These are phyloP conservation scores for Emericellopsis cladophorae DNA, from an alignment of 2,329 filamentous ascomycete genomes.

Conservation along the genomic window DNA sequence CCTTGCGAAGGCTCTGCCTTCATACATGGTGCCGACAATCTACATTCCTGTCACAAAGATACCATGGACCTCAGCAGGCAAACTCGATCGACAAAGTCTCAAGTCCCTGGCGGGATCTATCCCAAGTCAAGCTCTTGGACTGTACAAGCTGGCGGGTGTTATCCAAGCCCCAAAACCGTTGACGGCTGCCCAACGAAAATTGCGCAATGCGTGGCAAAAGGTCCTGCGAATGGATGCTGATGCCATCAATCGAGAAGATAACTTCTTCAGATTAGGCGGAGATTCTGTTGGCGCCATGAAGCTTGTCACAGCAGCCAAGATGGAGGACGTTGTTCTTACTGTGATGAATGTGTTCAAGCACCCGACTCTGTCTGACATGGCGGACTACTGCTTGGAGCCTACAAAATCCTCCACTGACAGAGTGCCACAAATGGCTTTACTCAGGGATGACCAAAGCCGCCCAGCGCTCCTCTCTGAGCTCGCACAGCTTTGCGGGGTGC, in stretches of 20 bases:
- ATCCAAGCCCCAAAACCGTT: neutral
- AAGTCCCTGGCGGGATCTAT: neutral
- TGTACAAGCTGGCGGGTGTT: neutral
- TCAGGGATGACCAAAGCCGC: neutral
- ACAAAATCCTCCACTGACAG: neutral
- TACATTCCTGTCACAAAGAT: slow-evolving; percentile 1
- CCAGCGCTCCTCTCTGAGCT: neutral
- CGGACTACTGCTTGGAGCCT: slow-evolving; percentile 10
- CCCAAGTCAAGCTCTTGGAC: neutral
- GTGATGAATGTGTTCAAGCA: slow-evolving; percentile 43
- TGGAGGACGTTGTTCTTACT: slow-evolving; percentile 31
- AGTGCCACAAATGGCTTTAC: neutral
- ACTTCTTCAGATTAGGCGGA: slow-evolving; percentile 48
- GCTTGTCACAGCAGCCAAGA: slow-evolving; percentile 40
- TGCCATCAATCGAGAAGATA: slow-evolving; percentile 37
- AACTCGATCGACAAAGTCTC: slow-evolving; percentile 1
- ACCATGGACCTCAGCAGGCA: slow-evolving; percentile 1
- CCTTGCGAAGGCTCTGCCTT: neutral
- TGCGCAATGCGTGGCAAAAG: slow-evolving; percentile 2
- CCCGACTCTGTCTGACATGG: slow-evolving; percentile 36
- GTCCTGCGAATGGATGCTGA: slow-evolving; percentile 1
- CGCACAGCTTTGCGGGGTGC: neutral
- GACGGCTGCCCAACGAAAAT: neutral
- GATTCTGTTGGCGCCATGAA: slow-evolving; percentile 51
- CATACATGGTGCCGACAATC: slow-evolving; percentile 1